phyloP scores from a whole-genome alignment of 2,329 filamentous ascomycete species.

The Remersonia thermophila region DNA sequence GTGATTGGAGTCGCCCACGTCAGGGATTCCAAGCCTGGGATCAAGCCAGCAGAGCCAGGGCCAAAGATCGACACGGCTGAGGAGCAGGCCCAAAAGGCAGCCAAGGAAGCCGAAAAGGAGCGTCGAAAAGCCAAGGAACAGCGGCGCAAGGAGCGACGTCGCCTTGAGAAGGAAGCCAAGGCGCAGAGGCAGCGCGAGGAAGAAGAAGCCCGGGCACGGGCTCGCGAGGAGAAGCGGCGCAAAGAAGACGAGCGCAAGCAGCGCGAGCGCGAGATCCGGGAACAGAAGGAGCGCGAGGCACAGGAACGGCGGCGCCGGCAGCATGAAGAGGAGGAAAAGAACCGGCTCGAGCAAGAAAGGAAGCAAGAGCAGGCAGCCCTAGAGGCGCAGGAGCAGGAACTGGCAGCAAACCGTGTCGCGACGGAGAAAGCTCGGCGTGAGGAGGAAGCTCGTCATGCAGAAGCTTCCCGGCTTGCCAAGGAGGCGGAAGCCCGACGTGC shows the following conservation, averaged over 20 bases:
- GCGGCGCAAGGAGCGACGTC: conserved; percentile 1
- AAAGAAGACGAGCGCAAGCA: not conserved
- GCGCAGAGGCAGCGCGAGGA: not conserved
- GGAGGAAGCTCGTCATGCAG: not conserved
- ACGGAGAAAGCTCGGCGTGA: not conserved
- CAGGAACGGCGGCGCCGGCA: not conserved
- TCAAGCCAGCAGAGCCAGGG: too few species aligned
- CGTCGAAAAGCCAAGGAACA: conserved; percentile 1
- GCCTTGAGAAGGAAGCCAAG: not conserved
- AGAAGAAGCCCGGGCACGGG: not conserved
- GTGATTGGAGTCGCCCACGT: too few species aligned
- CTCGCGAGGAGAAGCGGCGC: not conserved
- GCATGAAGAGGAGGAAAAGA: not conserved
- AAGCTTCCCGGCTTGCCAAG: not conserved
- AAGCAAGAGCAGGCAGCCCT: too few species aligned
- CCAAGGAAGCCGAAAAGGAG: not conserved
- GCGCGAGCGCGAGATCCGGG: not conserved
- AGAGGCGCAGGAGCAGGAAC: too few species aligned
- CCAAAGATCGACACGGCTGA: too few species aligned
- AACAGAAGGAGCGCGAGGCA: not conserved
- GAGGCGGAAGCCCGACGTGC: not conserved
- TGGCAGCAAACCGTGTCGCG: too few species aligned
- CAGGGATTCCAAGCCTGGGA: too few species aligned
- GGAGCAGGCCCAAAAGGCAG: not conserved
- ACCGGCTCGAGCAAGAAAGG: too few species aligned